phyloP scores from a whole-genome alignment of 108 stramenopile species.

The Licmophora abbreviata region DNA sequence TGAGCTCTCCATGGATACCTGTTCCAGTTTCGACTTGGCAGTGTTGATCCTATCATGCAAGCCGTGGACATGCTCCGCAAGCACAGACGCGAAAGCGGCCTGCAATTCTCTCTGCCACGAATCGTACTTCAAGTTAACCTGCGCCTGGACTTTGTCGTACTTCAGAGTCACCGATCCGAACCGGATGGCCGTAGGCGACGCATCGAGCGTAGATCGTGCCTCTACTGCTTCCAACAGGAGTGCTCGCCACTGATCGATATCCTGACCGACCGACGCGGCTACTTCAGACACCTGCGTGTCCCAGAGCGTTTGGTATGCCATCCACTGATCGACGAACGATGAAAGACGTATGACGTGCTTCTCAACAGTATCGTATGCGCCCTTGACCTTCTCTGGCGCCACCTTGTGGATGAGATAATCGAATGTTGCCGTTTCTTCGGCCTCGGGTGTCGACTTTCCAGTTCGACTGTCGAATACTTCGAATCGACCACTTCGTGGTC shows the following conservation, averaged over 20 bases:
- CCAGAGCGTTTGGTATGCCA: slow-evolving; percentile 95
- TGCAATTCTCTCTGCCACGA: slow-evolving; percentile 97
- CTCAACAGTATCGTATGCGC: slow-evolving; percentile 69
- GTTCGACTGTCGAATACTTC: slow-evolving; percentile 76
- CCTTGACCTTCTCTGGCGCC: slow-evolving; percentile 25
- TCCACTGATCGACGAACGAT: slow-evolving; percentile 81
- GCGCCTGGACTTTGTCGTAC: slow-evolving; percentile 86
- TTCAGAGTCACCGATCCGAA: slow-evolving; percentile 89
- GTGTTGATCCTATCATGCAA: slow-evolving; percentile 52
- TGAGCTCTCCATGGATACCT: slow-evolving; percentile 69
- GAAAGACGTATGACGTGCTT: slow-evolving; percentile 54
- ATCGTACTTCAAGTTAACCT: slow-evolving; percentile 95
- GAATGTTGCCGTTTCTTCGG: slow-evolving; percentile 26
- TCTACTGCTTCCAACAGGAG: slow-evolving; percentile 78
- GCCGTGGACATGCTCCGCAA: slow-evolving; percentile 56
- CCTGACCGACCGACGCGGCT: slow-evolving; percentile 62
- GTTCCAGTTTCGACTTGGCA: slow-evolving; percentile 75
- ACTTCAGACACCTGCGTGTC: slow-evolving; percentile 84
- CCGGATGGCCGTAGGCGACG: slow-evolving; percentile 54
- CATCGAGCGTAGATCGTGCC: slow-evolving; percentile 83
- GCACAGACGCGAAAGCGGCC: slow-evolving; percentile 72
- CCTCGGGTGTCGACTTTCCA: slow-evolving; percentile 3
- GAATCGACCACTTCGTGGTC: slow-evolving; percentile 80
- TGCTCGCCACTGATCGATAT: slow-evolving; percentile 83
- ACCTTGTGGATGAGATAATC: slow-evolving; percentile 45